These are phyloP conservation scores for Rasamsonia emersonii DNA, from an alignment of 2,329 filamentous ascomycete species.

Conservation along the genomic window DNA sequence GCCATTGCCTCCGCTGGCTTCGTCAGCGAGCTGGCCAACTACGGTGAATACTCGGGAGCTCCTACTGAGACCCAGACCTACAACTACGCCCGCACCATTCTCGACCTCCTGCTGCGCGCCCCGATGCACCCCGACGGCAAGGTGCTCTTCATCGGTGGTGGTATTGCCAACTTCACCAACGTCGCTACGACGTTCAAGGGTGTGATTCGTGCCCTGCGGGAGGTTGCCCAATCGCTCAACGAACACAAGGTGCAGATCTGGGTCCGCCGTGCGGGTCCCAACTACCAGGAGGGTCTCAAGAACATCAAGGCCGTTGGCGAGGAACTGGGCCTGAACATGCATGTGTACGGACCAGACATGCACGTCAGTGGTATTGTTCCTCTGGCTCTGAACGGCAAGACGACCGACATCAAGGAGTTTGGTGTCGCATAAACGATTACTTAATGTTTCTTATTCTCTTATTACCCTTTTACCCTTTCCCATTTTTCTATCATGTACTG, in stretches of 20 bases:
- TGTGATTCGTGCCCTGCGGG: constrained; percentile 90
- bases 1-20: constrained; percentile 96
- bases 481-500: constrained; percentile 9
- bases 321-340: constrained; percentile 93
- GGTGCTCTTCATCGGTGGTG: constrained; percentile 98
- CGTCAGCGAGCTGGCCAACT: constrained; percentile 95
- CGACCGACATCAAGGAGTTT: constrained; percentile 54
- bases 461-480: constrained; percentile 3
- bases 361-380: constrained; percentile 94
- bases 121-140: constrained; percentile 82
- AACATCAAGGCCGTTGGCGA: constrained; percentile 97
- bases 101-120: constrained; percentile 94
- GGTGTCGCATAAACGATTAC: constrained; percentile 18
- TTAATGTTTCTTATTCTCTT: constrained; percentile 1
- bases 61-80: constrained; percentile 98
- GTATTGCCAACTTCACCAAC: constrained; percentile 99
- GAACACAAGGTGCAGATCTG: constrained; percentile 99
- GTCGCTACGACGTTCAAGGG: constrained; percentile 99
- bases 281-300: constrained; percentile 99
- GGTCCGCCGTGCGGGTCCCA: constrained; percentile 84
- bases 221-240: constrained; percentile 72
- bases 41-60: constrained; percentile 98
- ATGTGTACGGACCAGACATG: constrained; percentile 74
- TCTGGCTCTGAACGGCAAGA: constrained; percentile 64
- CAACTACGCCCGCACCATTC: constrained; percentile 95